Conservation (phyloP, 1,139 yeast species). For the Barnettozyma hawaiiensis region DNA sequence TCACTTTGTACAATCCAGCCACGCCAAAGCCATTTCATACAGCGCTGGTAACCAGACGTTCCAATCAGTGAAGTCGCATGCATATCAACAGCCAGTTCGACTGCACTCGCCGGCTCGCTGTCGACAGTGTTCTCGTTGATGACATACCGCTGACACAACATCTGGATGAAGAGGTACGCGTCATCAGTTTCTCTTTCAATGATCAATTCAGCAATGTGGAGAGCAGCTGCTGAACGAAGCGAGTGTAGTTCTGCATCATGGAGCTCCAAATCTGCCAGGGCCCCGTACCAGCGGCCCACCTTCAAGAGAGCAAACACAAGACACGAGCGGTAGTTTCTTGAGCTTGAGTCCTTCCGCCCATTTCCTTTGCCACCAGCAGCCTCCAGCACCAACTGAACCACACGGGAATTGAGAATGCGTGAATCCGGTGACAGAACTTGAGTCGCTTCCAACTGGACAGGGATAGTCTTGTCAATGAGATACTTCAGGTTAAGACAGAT, state of each 20-base stretch:
- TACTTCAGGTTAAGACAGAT: constrained; percentile 69
- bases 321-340: constrained; percentile 60
- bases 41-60: constrained; percentile 76
- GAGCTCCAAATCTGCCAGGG: constrained; percentile 53
- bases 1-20: constrained; percentile 86
- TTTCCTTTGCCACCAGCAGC: constrained; percentile 82
- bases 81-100: constrained; percentile 83
- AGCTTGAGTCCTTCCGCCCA: constrained; percentile 50
- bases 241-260: constrained; percentile 61
- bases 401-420: constrained; percentile 53
- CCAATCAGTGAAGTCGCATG: constrained; percentile 75
- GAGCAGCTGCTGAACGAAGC: constrained; percentile 64
- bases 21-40: constrained; percentile 87
- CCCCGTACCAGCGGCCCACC: constrained; percentile 76
- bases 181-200: constrained; percentile 56
- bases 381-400: constrained; percentile 51
- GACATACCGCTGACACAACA: constrained; percentile 72
- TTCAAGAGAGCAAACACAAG: constrained; percentile 64
- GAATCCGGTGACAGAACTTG: constrained; percentile 55
- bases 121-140: constrained; percentile 62
- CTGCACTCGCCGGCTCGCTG: constrained; percentile 58
- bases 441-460: constrained; percentile 49
- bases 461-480: constrained; percentile 65
- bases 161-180: constrained; percentile 64
- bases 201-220: constrained; percentile 60